A percentile compares a stretch with the other conserved stretches of the same genome.
Conservation (phyloP, 345 rosid species). For the Euclidium syriacum region DNA sequence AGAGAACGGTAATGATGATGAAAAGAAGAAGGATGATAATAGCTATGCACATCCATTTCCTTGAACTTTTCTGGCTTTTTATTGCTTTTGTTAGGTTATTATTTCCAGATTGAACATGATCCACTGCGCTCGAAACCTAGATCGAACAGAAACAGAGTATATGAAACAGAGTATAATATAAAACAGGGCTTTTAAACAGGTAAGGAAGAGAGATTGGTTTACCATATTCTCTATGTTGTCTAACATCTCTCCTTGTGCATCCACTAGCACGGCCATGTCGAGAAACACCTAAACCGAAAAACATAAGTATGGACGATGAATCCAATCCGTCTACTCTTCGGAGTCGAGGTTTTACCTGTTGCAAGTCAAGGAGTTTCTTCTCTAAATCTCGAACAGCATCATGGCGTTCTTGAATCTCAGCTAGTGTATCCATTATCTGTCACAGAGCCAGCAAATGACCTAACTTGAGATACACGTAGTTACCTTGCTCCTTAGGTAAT, state of each 20-base stretch:
- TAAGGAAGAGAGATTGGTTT: conserved; percentile 5
- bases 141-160: neutral
- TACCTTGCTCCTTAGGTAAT: neutral
- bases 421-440: conserved; percentile 90
- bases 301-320: neutral
- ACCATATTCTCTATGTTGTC: conserved; percentile 93
- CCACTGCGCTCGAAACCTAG: conserved; percentile 90
- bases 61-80: conserved; percentile 62
- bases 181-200: neutral
- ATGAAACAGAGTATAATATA: too few species aligned
- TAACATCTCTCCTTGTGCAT: conserved; percentile 90
- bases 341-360: conserved; percentile 51
- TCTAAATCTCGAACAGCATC: conserved; percentile 87
- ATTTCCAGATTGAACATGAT: conserved; percentile 88
- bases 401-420: conserved; percentile 99
- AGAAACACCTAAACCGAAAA: conserved; percentile 62
- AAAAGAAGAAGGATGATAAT: conserved; percentile 78
- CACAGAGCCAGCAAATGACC: conserved; percentile 1
- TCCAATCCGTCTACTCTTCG: neutral
- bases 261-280: conserved; percentile 94
- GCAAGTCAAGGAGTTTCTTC: conserved; percentile 78
- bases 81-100: conserved; percentile 64
- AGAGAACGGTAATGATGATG: conserved; percentile 54
- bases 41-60: conserved; percentile 95
- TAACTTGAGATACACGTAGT: neutral